A percentile compares a stretch with the other conserved stretches of the same genome.
phyloP scores from a whole-genome alignment of 192 early-diverging fungal genomes.

The Gonapodya prolifera region DNA sequence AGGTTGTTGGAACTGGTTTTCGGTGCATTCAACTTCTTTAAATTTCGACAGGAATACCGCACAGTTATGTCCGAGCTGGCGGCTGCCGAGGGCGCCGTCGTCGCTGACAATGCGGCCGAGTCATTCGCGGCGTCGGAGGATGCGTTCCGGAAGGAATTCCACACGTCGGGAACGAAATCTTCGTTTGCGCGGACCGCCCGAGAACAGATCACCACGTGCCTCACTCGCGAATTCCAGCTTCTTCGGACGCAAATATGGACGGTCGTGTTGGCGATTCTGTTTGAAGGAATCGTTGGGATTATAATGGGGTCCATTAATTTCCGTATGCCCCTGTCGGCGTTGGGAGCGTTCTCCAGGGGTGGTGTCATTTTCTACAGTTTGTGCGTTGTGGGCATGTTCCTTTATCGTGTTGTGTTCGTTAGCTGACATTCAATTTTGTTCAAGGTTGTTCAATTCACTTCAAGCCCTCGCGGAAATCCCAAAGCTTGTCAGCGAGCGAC shows the following conservation, averaged over 20 bases:
- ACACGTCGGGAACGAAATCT: not conserved
- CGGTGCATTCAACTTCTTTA: not conserved
- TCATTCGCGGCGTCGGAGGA: not conserved
- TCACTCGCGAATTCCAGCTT: conserved; percentile 53
- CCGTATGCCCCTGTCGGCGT: conserved; percentile 32
- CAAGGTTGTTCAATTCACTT: not conserved
- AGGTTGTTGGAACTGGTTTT: not conserved
- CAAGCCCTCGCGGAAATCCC: not conserved
- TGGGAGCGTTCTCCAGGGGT: conserved; percentile 66
- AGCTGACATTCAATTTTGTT: too few species aligned
- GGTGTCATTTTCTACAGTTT: conserved; percentile 1
- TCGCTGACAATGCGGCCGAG: not conserved
- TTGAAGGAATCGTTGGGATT: conserved; percentile 46
- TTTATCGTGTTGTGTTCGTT: too few species aligned
- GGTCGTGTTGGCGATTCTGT: conserved; percentile 41
- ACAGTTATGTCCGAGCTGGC: not conserved
- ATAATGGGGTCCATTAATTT: conserved; percentile 45
- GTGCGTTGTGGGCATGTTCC: too few species aligned
- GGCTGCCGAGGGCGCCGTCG: not conserved
- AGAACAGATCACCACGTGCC: conserved; percentile 32
- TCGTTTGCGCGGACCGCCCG: not conserved
- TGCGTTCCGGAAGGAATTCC: not conserved
- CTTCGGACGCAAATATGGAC: conserved; percentile 34
- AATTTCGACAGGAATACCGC: not conserved
- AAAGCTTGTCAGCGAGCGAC: not conserved